phyloP scores from a whole-genome alignment of 148 eudicot genomes.

The Oxyria digyna region DNA sequence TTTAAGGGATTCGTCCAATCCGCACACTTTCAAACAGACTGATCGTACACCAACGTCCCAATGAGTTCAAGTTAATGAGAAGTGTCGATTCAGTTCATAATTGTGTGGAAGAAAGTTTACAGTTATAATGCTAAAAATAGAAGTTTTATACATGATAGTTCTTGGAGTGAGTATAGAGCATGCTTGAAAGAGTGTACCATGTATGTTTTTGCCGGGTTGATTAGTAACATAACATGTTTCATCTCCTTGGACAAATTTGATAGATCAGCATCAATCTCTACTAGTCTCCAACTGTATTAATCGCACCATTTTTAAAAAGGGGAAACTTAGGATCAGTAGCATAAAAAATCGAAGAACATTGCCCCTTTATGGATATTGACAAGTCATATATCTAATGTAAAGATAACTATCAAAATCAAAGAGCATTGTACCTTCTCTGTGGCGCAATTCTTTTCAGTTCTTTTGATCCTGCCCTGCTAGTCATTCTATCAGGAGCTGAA shows the following conservation, averaged over 20 bases:
- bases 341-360: neutral
- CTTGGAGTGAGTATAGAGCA: neutral
- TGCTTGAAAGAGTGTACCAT: constrained; percentile 42
- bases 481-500: constrained; percentile 90
- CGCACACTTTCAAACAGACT: neutral
- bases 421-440: constrained; percentile 48
- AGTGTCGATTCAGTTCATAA: neutral
- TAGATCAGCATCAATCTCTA: constrained; percentile 87
- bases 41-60: neutral
- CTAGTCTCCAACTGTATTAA: constrained; percentile 75
- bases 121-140: neutral
- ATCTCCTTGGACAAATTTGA: constrained; percentile 58
- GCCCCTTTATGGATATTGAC: neutral
- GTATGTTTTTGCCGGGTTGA: constrained; percentile 77
- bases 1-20: neutral
- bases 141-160: neutral
- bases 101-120: no score
- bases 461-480: constrained; percentile 63
- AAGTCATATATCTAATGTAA: neutral
- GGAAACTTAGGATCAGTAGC: neutral
- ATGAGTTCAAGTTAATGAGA: neutral
- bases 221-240: constrained; percentile 75
- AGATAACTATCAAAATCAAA: neutral
- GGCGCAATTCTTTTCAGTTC: constrained; percentile 65
- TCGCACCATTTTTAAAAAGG: neutral